Base-by-base conservation (phyloP, 31 red algal genomes). In the Bonnemaisonia californica region DNA sequence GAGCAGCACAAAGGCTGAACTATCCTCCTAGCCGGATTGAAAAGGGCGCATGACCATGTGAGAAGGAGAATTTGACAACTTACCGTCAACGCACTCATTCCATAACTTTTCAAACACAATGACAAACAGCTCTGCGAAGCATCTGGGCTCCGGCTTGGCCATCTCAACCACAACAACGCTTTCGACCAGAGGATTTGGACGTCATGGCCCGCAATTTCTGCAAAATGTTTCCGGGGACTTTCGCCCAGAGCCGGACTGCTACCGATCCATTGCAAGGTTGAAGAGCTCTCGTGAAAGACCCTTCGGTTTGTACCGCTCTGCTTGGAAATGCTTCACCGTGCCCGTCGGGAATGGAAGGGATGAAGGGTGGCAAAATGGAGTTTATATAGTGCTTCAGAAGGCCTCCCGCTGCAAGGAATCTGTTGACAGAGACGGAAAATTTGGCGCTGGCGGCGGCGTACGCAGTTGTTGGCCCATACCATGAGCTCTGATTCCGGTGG, bases 281-380 rank as follows among this genome's bases (percentile, higher is more conserved):
- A 62, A 34, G 61, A 68, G 31, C 71, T 22, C 34, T 57, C 37
- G 75, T 61, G 42, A 42, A 35, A 34, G 74, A 41, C 36, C 85
- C 65, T 54, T 73, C 76, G 29, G 85, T 80, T 18, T 80, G 76
- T 41, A 36, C 41, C 31, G 58, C 89, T 91, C 81, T 80, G 89
- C 72, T 39, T 36, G 80, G 73, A n/a, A 91, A 77, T 85, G 89
- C 89, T 91, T 85, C 32, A 64, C 65, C 81, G 89, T 67, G 89
- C 57, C 83, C 64, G 74, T 1, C 31, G 37, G 62, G 36, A 65
- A 4, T 27, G 3, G 31, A 9, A 22, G 45, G 45, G 16, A n/a
- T n/a, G 45, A 16, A 51, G 45, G 45, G 45, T 16, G 45, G 9
- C 45, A 7, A 29, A 5, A 8, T n/a, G 3, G 60, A 40, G 12